Evolutionary conservation across 78 protist species (phyloP).

Genomic region (Polysphondylium violaceum): DNA sequence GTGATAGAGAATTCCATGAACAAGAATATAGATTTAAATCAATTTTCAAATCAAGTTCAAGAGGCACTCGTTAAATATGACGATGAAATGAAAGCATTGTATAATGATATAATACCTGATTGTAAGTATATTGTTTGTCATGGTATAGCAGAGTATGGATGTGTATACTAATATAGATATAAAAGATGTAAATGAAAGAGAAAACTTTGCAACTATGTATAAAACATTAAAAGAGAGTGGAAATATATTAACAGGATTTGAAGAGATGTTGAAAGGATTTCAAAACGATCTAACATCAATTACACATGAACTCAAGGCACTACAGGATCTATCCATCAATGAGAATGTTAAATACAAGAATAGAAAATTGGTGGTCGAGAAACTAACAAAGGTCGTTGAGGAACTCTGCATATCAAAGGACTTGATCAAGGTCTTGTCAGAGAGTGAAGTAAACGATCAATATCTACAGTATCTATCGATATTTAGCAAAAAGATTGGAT

Average conservation of each 20-base stretch:
- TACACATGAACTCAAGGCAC: conserved; percentile 34
- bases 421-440: conserved; percentile 20
- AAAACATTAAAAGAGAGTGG: conserved; percentile 26
- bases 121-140: neutral
- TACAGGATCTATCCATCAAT: conserved; percentile 46
- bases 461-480: conserved; percentile 66
- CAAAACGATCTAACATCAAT: conserved; percentile 50
- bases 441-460: conserved; percentile 67
- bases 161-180: neutral
- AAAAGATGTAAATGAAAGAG: conserved; percentile 61
- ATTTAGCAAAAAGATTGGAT: conserved; percentile 58
- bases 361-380: conserved; percentile 44
- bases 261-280: conserved; percentile 28
- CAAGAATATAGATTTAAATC: conserved; percentile 41
- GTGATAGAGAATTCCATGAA: conserved; percentile 5
- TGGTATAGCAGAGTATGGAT: neutral
- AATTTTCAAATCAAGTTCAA: conserved; percentile 51
- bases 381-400: conserved; percentile 33
- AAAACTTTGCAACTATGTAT: conserved; percentile 57
- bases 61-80: conserved; percentile 34
- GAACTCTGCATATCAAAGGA: conserved; percentile 57
- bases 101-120: conserved; percentile 63
- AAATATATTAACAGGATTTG: conserved; percentile 37
- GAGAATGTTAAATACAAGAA: conserved; percentile 30
- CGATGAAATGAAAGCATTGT: conserved; percentile 24